Evolutionary conservation across 306 rosid genomes (phyloP), one percentile per base, ranked within the genome.

Genomic region (Luffa acutangula): DNA sequence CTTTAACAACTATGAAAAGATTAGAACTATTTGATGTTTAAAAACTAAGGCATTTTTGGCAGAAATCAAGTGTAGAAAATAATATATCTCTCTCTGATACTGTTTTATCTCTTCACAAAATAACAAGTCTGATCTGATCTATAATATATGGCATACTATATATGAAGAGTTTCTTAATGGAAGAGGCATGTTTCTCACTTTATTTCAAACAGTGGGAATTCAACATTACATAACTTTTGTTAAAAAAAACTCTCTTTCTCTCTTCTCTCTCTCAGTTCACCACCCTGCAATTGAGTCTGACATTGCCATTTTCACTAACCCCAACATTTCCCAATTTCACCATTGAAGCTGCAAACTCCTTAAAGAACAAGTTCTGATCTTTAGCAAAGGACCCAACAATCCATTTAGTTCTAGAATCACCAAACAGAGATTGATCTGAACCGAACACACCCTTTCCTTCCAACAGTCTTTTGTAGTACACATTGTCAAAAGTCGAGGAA

Each of bases 401-500:
- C 91, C 89, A 79, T 77, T 81, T 85, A 54, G 90, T 93, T 82
- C 96, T 87, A 79, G 71, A 75, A 77, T 90, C 93, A 37, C 83
- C 85, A 54, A 75, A 74, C 78, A 93, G 79, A 52, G 91, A 82
- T 81, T 91, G 97, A 67, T 93, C 98, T 1, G 93, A 86, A 48
- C 84, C 87, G 79, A 91, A 89, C 76, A 90, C 89, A 12, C 93
- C 91, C 76, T 85, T 86, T 3, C 89, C 86, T 4, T 65, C 87
- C 83, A 86, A 2, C 13, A 93, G 9, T 43, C 82, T 69, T 81
- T 82, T 91, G 85, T 83, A 90, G 58, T 90, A 91, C 20, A 89
- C 85, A 78, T 89, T 91, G 72, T 93, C 98, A 74, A 93, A 91
- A 52, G 82, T 83, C n/a, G 93, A 83, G 3, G 92, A 84, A 31